Conservation (phyloP, 73 alveolate species). For the Durusdinium trenchii region DNA sequence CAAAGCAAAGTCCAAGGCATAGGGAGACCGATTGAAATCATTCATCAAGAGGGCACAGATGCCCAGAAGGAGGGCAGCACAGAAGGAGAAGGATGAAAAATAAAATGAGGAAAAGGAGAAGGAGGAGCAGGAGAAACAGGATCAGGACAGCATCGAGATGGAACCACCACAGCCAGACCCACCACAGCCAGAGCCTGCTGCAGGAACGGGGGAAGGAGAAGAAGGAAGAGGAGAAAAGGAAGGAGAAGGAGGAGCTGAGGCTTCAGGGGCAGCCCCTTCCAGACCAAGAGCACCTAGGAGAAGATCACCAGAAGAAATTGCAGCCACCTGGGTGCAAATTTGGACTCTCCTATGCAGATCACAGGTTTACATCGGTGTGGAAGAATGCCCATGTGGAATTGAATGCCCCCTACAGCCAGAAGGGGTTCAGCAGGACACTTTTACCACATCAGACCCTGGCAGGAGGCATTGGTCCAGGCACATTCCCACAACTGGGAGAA, state of each 20-base stretch:
- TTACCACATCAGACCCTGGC: conserved; percentile 5
- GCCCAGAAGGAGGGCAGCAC: background rate
- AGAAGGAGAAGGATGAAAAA: background rate
- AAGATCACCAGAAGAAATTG: background rate
- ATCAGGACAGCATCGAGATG: background rate
- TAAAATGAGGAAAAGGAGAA: background rate
- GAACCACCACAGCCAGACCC: too few species aligned
- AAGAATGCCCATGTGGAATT: background rate
- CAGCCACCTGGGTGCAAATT: conserved; percentile 5
- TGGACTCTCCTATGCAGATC: background rate
- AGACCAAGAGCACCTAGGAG: background rate
- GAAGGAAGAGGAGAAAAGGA: background rate
- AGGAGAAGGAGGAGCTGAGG: background rate
- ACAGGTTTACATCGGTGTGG: background rate
- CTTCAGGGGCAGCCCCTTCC: background rate
- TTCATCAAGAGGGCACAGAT: background rate
- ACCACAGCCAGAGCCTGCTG: background rate
- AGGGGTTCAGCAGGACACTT: too few species aligned
- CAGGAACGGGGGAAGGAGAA: background rate
- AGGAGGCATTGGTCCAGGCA: background rate
- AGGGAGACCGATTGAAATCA: background rate
- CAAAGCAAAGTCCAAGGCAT: background rate
- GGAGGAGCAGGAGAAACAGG: background rate
- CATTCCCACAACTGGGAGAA: conserved; percentile 16
- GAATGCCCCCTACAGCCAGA: too few species aligned